Evolutionary conservation across 2,329 filamentous ascomycete genomes (phyloP), one percentile per base, ranked within the genome.

Genomic region (Trichoderma sp.): DNA sequence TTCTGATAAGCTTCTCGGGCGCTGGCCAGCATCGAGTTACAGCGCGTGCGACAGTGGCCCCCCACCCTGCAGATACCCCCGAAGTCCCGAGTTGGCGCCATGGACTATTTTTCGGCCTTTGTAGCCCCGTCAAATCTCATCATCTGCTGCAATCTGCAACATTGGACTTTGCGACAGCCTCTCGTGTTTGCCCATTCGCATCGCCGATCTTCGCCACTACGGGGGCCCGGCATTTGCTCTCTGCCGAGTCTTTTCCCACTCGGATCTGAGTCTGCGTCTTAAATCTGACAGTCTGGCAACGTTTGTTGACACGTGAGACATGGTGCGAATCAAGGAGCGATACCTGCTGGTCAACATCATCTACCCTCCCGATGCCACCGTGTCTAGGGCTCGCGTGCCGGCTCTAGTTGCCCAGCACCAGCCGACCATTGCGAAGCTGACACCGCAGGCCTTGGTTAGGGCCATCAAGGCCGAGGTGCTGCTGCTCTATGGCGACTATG

Each of bases 291-390:
- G 39, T 36, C 63, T 66, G 43, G 30, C 62, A 15, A 26, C 26
- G 11, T 36, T 36, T 6, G 34, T 36, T 34, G 32, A 34, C 32
- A 34, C 32, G 32, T 34, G 32, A 34, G n/a, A 14, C 47, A 98
- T 99, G 96, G 96, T 99, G 73, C 93, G 96, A 79, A 89, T 98
- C 76, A 99, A 99, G 83, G 92, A 97, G 82, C 91, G 96, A 77
- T 99, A 99, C 81, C 88, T 99, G 21, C 90, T 98, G n/a, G 89
- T 98, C 74, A 93, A 97, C 80, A 94, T 98, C 75, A 86, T 98
- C 61, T 98, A 98, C 78, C 94, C 95, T 0, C 86, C 90, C 7
- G 84, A 88, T 14, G 74, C 84, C 11, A 74, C 78, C 73, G 73
- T 78, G 61, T 75, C 76, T 73, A 81, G 80, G 71, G 64, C 79